These are phyloP conservation scores for Phytophthora sp. DNA, from an alignment of 352 stramenopile genomes.

Conservation along the genomic window DNA sequence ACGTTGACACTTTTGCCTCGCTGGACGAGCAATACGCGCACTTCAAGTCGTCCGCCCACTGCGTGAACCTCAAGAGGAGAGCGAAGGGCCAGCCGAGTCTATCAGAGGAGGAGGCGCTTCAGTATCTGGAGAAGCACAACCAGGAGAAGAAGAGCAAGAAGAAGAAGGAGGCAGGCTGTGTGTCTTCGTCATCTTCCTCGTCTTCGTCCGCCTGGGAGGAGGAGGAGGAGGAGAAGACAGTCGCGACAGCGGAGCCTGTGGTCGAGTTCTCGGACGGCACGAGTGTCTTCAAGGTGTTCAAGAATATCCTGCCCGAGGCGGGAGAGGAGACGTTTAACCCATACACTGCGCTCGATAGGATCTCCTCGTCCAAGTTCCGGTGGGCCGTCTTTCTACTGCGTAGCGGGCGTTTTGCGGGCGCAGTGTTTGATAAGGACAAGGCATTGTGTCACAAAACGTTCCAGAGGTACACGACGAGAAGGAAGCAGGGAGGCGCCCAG, in stretches of 20 bases:
- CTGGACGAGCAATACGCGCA: conserved; percentile 86
- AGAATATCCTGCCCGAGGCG: conserved; percentile 60
- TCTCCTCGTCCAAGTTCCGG: conserved; percentile 63
- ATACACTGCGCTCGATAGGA: conserved; percentile 53
- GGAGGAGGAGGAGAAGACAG: conserved; percentile 54
- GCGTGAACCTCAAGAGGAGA: conserved; percentile 81
- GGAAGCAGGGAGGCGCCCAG: conserved; percentile 94
- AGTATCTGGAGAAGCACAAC: conserved; percentile 23
- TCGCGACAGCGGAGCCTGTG: conserved; percentile 67
- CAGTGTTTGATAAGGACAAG: conserved; percentile 89
- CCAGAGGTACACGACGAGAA: conserved; percentile 92
- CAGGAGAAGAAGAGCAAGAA: conserved; percentile 34
- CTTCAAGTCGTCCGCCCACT: conserved; percentile 86
- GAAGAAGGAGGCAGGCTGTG: conserved; percentile 30
- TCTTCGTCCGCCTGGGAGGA: conserved; percentile 43
- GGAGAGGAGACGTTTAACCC: conserved; percentile 68
- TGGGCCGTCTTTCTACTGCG: conserved; percentile 92
- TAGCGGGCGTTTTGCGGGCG: conserved; percentile 92
- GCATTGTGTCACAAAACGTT: conserved; percentile 93
- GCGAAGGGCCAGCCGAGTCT: conserved; percentile 58
- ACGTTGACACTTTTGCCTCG: conserved; percentile 66
- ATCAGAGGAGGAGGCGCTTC: conserved; percentile 44
- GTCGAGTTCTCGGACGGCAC: conserved; percentile 79
- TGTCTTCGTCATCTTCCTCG: conserved; percentile 45
- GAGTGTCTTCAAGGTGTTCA: conserved; percentile 85